Evolutionary conservation across 2,329 filamentous ascomycete genomes (phyloP).

Genomic region (Phyllosticta citriasiana): DNA sequence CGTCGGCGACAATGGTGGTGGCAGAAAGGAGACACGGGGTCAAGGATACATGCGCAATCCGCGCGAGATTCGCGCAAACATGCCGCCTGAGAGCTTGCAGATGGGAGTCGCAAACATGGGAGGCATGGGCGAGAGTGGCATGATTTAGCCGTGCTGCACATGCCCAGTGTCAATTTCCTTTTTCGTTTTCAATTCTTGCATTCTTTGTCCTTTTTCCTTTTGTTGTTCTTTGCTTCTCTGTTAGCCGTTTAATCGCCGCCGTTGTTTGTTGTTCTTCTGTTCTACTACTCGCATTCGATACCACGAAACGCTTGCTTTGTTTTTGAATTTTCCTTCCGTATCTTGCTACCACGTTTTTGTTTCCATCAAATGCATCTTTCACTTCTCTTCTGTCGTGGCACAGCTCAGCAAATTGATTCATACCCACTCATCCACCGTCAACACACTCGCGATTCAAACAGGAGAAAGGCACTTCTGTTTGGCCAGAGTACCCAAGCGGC

Average conservation of each 20-base stretch:
- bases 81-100: slow-evolving; percentile 38
- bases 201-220: background rate
- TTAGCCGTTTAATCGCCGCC: background rate
- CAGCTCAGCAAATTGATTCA: no score
- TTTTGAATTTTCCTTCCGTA: background rate
- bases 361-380: no score
- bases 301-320: background rate
- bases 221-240: background rate
- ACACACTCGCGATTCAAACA: no score
- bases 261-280: background rate
- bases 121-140: slow-evolving; percentile 16
- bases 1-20: background rate
- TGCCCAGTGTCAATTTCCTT: background rate
- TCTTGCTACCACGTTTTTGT: background rate
- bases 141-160: slow-evolving; percentile 16
- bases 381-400: no score
- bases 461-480: no score
- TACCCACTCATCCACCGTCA: no score
- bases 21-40: background rate
- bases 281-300: background rate
- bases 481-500: no score
- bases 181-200: background rate
- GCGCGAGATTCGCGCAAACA: slow-evolving; percentile 40
- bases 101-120: slow-evolving; percentile 29
- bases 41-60: slow-evolving; percentile 28